Evolutionary conservation across 2,329 filamentous ascomycete genomes (phyloP).

Genomic region (Penicillium capsulatum): DNA sequence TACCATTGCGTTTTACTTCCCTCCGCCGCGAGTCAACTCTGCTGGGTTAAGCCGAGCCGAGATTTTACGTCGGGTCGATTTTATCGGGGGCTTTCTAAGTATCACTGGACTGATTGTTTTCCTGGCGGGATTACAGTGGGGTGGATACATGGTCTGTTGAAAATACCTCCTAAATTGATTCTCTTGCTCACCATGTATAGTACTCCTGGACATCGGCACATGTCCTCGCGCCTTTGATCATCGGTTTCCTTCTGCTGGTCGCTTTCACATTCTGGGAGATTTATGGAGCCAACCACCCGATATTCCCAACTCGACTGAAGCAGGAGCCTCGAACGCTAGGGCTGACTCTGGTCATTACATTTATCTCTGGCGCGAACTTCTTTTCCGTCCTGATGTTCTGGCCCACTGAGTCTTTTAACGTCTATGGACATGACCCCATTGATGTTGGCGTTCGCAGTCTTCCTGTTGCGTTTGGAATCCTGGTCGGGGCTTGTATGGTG

Average conservation of each 20-base stretch:
- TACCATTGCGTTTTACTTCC: constrained; percentile 44
- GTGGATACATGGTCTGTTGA: constrained; percentile 42
- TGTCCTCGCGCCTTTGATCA: constrained; percentile 45
- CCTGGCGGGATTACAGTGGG: constrained; percentile 50
- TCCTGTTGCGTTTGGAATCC: constrained; percentile 61
- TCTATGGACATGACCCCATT: constrained; percentile 62
- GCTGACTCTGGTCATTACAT: constrained; percentile 55
- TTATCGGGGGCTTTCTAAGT: constrained; percentile 48
- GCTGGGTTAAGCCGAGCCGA: constrained; percentile 37
- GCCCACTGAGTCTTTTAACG: constrained; percentile 62
- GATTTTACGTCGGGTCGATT: constrained; percentile 48
- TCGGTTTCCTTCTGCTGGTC: constrained; percentile 43
- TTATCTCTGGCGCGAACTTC: constrained; percentile 58
- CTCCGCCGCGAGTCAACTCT: constrained; percentile 43
- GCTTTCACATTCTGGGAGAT: constrained; percentile 47
- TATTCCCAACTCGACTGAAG: constrained; percentile 44
- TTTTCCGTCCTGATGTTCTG: constrained; percentile 56
- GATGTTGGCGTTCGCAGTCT: constrained; percentile 62
- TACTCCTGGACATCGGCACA: constrained; percentile 46
- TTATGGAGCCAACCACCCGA: constrained; percentile 45
- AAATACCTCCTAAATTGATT: constrained; percentile 3
- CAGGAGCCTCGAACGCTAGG: constrained; percentile 49
- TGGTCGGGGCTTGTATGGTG: constrained; percentile 57
- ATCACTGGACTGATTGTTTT: constrained; percentile 48
- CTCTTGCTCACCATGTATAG: constrained; percentile 17